Evolutionary conservation across 129 eudicot species (phyloP), one percentile per base, ranked within the genome.

Genomic region (Deinandra increscens): DNA sequence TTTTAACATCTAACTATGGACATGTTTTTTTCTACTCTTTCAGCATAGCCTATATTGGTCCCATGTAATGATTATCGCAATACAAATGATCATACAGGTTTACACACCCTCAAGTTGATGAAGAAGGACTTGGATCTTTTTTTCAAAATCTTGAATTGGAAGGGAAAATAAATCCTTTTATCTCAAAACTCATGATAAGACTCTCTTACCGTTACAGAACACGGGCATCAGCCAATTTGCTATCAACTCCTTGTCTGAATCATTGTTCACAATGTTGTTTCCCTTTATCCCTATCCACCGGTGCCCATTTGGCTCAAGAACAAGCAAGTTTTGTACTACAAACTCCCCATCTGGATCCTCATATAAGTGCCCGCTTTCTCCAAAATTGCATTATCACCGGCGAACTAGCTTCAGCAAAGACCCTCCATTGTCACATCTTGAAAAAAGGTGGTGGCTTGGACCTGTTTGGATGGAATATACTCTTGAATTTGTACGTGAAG

Each of bases 401-500:
- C 69, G 72, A 82, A 9, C 14, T 77, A 71, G 49, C 51, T 64
- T 43, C 61, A n/a, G 96, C 85, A 66, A 84, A 78, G 67, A 68
- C 71, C 71, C 69, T 84, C 6, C 94, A 86, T 39, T 80, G 94
- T 55, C 60, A 82, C 7, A 62, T 82, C 0, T 5, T 89, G 11
- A 86, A 82, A 61, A 55, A 36, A 13, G 96, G 93, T 7, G 62
- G 76, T 63, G 81, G 83, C 19, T 75, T 90, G 73, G 95, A 90
- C 79, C 26, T 84, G 17, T 90, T 86, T 81, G 90, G 85, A 14
- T 78, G 84, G 72, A 90, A 90, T 46, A 80, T 90, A 69, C 81
- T 90, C 20, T 60, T 86, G n/a, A 82, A 90, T 23, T 36, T 86
- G 41, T 90, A 90, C 37, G 75, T 76, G 0, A 86, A 84, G 64